phyloP scores from a whole-genome alignment of 208 protist genomes.

The Herpetomonas muscarum region DNA sequence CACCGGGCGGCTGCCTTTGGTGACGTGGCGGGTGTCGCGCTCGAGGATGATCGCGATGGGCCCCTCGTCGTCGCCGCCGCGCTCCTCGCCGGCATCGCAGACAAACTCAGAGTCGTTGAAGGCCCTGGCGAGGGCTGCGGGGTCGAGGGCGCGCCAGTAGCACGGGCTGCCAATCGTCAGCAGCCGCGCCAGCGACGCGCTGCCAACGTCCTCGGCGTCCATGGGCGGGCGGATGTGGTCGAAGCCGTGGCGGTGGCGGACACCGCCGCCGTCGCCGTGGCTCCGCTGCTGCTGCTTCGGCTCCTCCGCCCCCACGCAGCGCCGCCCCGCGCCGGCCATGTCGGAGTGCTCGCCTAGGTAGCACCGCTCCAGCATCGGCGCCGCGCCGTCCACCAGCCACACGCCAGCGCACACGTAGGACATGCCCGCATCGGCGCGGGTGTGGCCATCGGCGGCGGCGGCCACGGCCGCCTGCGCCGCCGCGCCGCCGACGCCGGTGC shows the following conservation, averaged over 20 bases:
- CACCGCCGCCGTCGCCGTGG: neutral
- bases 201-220: neutral
- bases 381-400: conserved; percentile 22
- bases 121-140: neutral
- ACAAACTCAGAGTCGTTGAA: no score
- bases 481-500: neutral
- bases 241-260: neutral
- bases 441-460: neutral
- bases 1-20: no score
- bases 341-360: conserved; percentile 24
- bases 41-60: no score
- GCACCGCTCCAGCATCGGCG: conserved; percentile 13
- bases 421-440: conserved; percentile 1
- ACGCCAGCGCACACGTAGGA: conserved; percentile 23
- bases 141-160: conserved; percentile 17
- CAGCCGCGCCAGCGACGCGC: conserved; percentile 10
- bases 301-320: conserved; percentile 5
- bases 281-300: neutral
- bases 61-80: no score
- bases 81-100: no score
- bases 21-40: no score
- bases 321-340: conserved; percentile 8
- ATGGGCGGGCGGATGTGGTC: neutral
- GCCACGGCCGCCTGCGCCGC: neutral
- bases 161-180: conserved; percentile 23